Conservation (phyloP, 805 yeast species). For the Suhomyces xylopsoci region DNA sequence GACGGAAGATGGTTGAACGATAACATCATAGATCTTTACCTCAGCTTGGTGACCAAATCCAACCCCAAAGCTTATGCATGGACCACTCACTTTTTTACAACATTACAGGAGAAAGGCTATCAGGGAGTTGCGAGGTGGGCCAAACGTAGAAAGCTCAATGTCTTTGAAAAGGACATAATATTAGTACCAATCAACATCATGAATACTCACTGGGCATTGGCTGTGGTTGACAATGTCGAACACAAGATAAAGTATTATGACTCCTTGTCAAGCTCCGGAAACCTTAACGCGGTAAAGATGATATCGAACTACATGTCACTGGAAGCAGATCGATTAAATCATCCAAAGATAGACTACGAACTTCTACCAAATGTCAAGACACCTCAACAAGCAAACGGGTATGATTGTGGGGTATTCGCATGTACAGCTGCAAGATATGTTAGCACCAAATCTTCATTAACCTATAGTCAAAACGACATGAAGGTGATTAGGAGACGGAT, state of each 20-base stretch:
- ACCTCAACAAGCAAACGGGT: slow-evolving; percentile 89
- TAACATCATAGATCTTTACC: slow-evolving; percentile 79
- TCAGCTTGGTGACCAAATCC: slow-evolving; percentile 51
- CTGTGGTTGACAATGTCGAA: slow-evolving; percentile 63
- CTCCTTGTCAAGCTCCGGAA: slow-evolving; percentile 57
- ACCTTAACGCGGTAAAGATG: slow-evolving; percentile 38
- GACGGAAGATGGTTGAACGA: slow-evolving; percentile 88
- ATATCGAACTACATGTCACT: slow-evolving; percentile 61
- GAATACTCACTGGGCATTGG: slow-evolving; percentile 90
- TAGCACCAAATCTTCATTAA: slow-evolving; percentile 47
- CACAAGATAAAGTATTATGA: slow-evolving; percentile 70
- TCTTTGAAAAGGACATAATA: slow-evolving; percentile 60
- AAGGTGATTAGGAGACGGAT: slow-evolving; percentile 59
- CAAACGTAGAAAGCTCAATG: slow-evolving; percentile 65
- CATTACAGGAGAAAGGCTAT: slow-evolving; percentile 70
- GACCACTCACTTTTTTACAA: slow-evolving; percentile 85
- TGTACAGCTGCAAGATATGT: slow-evolving; percentile 71
- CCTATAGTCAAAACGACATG: slow-evolving; percentile 70
- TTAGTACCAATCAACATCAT: slow-evolving; percentile 83
- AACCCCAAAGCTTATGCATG: slow-evolving; percentile 56
- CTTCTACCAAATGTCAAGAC: slow-evolving; percentile 33
- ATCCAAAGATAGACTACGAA: slow-evolving; percentile 17
- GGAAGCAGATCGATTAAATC: slow-evolving; percentile 58
- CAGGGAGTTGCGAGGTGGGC: slow-evolving; percentile 83
- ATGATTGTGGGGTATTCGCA: slow-evolving; percentile 92